Percentiles rank a stretch among this genome's conserved stretches.
These are phyloP conservation scores for Venturia nashicola DNA, from an alignment of 2,329 filamentous ascomycete genomes.

Conservation along the genomic window DNA sequence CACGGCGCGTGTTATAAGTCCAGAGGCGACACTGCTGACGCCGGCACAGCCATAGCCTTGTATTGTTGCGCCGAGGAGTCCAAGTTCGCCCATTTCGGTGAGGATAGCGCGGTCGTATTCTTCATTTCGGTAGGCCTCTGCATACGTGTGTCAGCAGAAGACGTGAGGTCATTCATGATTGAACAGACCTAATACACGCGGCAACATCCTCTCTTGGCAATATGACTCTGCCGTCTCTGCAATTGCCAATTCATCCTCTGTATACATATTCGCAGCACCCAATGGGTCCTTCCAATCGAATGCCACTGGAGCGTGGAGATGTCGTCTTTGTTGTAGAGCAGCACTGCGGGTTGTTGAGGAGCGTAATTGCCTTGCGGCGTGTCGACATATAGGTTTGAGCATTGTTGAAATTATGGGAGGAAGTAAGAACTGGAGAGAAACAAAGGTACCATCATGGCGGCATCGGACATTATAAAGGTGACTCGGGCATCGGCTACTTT, in stretches of 20 bases:
- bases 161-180: not conserved
- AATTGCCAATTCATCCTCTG: constrained; percentile 84
- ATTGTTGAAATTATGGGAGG: constrained; percentile 18
- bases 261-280: constrained; percentile 59
- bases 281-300: constrained; percentile 95
- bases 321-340: constrained; percentile 12
- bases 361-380: constrained; percentile 27
- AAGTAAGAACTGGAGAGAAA: not conserved
- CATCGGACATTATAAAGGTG: not conserved
- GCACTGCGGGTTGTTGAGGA: constrained; percentile 16
- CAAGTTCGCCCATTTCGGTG: constrained; percentile 83
- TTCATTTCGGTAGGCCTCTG: constrained; percentile 79
- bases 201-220: constrained; percentile 79
- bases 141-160: constrained; percentile 10
- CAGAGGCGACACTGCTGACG: constrained; percentile 76
- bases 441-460: not conserved
- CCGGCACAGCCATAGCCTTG: constrained; percentile 82
- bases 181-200: constrained; percentile 64
- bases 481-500: not conserved
- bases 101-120: constrained; percentile 77
- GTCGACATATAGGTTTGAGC: constrained; percentile 31
- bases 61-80: constrained; percentile 76
- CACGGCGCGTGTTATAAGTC: constrained; percentile 79
- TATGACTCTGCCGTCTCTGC: constrained; percentile 85
- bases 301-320: constrained; percentile 10